Base-by-base conservation (phyloP, 208 protist genomes). In the Trypanosoma mega region DNA sequence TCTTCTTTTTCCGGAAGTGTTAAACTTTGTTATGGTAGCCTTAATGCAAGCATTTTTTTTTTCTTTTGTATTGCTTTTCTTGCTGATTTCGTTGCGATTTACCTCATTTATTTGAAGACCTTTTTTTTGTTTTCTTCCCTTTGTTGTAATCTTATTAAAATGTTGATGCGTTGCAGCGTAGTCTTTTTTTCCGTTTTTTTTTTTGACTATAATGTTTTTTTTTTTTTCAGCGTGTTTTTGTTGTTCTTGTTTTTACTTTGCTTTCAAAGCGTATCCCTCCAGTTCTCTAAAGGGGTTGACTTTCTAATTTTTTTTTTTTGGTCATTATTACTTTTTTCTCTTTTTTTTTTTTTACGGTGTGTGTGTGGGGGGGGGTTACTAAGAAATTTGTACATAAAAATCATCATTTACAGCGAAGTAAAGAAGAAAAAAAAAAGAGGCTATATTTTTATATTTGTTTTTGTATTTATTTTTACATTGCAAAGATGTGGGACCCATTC, bases 401-500 rank as follows among this genome's bases (percentile, higher is more conserved):
- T 24, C 21, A n/a, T 33, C 26, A 61, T 27, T n/a, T 44, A 4
- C 20, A 26, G 24, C 18, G 21, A 63, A 5, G 7, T 48, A 18
- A 62, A 59, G 20, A 34, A 43, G 45, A 20, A n/a, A 66, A 44
- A 44, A 44, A 63, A 51, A 23, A 44, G 24, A 23, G 8, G 30
- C 3, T 33, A 34, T 33, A 52, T 34, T 2, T 34, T 34, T 34
- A 52, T 33, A 34, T 34, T 41, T 39, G 6, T 39, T 39, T 39
- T 39, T 39, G 6, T 39, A 39, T 16, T 39, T 12, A 39, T 12
- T 39, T 50, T 12, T 31, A 23, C 48, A 31, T 43, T 16, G 12
- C 11, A 41, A 53, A 34, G 26, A 75, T 75, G 69, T 75, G 69
- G 69, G 70, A 76, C 41, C 70, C 70, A 6, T 76, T 76, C 58